Evolutionary conservation across 208 protist genomes (phyloP).

Genomic region (Leishmania lainsoni): DNA sequence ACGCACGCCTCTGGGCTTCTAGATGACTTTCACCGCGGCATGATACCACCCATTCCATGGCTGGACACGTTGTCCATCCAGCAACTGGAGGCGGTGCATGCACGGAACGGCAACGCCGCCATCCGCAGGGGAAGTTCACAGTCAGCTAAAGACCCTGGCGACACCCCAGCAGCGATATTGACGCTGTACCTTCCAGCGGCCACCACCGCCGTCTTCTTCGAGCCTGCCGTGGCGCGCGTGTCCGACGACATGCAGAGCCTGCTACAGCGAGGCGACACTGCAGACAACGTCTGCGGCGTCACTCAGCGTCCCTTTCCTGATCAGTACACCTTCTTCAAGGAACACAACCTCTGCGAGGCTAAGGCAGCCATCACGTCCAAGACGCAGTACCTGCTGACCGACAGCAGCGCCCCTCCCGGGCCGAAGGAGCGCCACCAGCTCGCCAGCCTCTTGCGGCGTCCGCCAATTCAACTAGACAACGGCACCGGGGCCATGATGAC

Average conservation of each 20-base stretch:
- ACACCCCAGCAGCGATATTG: slow-evolving; percentile 17
- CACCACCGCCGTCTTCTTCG: slow-evolving; percentile 38
- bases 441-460: slow-evolving; percentile 46
- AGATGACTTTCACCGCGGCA: slow-evolving; percentile 32
- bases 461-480: slow-evolving; percentile 65
- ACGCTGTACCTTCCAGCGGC: slow-evolving; percentile 51
- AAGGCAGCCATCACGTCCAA: slow-evolving; percentile 58
- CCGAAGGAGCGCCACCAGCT: slow-evolving; percentile 71
- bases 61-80: slow-evolving; percentile 72
- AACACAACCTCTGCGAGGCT: slow-evolving; percentile 76
- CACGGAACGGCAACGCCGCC: neutral
- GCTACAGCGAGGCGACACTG: neutral
- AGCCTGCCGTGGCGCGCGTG: slow-evolving; percentile 15
- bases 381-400: slow-evolving; percentile 57
- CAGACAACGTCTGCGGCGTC: slow-evolving; percentile 3
- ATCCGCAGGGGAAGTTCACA: neutral
- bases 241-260: slow-evolving; percentile 1
- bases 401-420: slow-evolving; percentile 58
- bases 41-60: slow-evolving; percentile 68
- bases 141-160: neutral
- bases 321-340: slow-evolving; percentile 40
- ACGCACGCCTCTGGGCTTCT: slow-evolving; percentile 18
- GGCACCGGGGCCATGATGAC: slow-evolving; percentile 9
- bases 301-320: slow-evolving; percentile 36
- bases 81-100: slow-evolving; percentile 34